Base-by-base conservation (phyloP, 2,329 filamentous ascomycete species). In the Sporothrix brasiliensis region DNA sequence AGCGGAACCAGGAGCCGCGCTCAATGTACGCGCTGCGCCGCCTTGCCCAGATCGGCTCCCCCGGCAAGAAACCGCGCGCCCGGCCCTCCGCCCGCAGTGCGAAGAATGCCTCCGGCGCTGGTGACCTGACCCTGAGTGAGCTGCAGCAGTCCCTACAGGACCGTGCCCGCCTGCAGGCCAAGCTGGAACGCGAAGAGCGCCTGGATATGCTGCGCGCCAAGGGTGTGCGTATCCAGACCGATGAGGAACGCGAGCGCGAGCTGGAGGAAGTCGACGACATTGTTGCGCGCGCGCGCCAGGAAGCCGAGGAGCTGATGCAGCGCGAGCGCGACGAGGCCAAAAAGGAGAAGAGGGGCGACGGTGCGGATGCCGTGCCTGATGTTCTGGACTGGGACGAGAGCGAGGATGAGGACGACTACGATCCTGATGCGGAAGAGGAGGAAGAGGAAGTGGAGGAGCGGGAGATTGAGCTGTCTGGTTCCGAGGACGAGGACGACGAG, bases 181-280 rank as follows among this genome's bases (percentile, higher is more conserved):
- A 88, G 72, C 80, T 87, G 54, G 93, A 95, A 78, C 89, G 92
- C 68, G 88, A 92, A 72, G 89, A 92, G 74, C 90, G 90, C 69
- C 85, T 98, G 24, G 88, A 92, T 70, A 86, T 89, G 74, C 85
- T 99, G 53, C 89, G 87, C 76, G 89, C 91, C 13, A 93, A 91
- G 79, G 95, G 95, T 9, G 86, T 97, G 34, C 83, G 91, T 30
- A 84, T 98, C 21, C 91, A 94, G 78, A 97, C 92, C 0, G 88
- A 90, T 2, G 94, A 97, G 79, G 94, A 99, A 78, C 88, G 92
- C 24, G 91, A 94, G 77, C 87, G 88, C 47, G 91, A 97, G 77
- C 88, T 93, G 79, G 89, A 91, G 70, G 89, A 94, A 71, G 88
- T 97, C 14, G 95, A 98, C 75, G 91, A 97, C 76, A 86, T 98